These are phyloP conservation scores for Amaranthus hypochondriacus DNA, from an alignment of 148 eudicot genomes.

Conservation along the genomic window DNA sequence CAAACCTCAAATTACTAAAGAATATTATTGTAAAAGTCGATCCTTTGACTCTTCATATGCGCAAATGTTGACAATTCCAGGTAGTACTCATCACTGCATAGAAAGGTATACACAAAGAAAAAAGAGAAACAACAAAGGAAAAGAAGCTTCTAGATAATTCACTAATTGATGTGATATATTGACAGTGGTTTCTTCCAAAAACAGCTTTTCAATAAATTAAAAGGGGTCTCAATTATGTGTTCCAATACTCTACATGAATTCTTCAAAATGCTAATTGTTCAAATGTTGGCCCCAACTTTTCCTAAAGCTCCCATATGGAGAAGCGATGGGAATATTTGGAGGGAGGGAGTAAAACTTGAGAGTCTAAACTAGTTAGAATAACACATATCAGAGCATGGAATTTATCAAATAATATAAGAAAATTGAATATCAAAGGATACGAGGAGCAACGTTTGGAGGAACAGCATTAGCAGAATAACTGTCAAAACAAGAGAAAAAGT, in stretches of 20 bases:
- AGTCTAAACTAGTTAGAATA: not conserved
- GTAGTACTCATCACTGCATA: too few relatives aligned
- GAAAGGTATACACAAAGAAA: too few relatives aligned
- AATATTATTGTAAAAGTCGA: too few relatives aligned
- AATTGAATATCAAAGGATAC: conserved; percentile 63
- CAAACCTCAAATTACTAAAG: too few relatives aligned
- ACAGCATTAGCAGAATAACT: conserved; percentile 75
- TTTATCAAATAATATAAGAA: not conserved
- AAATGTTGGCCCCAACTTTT: too few relatives aligned
- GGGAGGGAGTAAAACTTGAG: not conserved
- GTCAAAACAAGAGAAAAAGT: conserved; percentile 24
- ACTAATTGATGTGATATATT: not conserved
- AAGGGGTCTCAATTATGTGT: not conserved
- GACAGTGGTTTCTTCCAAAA: conserved; percentile 1
- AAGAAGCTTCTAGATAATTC: not conserved
- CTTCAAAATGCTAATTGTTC: too few relatives aligned
- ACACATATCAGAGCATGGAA: not conserved
- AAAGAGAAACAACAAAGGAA: too few relatives aligned
- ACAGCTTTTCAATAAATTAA: not conserved
- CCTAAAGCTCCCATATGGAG: too few relatives aligned
- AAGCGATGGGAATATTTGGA: too few relatives aligned
- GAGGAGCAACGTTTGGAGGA: conserved; percentile 75
- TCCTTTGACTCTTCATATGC: too few relatives aligned
- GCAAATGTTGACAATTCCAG: too few relatives aligned
- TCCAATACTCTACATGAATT: not conserved